Conservation (phyloP, 495 filamentous ascomycete species). For the Hyaloscypha bicolor region DNA sequence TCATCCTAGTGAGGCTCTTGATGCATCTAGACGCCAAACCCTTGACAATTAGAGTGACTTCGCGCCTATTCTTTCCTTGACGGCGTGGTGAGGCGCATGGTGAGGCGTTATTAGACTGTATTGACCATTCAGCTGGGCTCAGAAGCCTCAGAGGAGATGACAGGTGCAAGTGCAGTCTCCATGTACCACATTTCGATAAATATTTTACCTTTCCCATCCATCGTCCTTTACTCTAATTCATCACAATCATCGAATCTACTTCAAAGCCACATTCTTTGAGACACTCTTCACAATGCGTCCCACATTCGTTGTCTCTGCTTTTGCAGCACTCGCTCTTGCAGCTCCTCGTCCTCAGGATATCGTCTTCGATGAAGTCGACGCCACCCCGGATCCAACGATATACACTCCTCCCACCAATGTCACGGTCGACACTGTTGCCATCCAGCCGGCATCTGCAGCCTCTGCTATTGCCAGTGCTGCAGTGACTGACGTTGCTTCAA, state of each 20-base stretch:
- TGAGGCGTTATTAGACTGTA: not conserved
- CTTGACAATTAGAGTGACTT: not conserved
- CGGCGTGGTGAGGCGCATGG: not conserved
- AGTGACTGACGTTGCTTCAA: slow-evolving; percentile 2
- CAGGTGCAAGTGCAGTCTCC: not conserved
- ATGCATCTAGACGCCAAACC: not conserved
- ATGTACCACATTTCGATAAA: not conserved
- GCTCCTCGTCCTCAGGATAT: slow-evolving; percentile 28
- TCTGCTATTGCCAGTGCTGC: not conserved
- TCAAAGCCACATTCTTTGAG: not conserved
- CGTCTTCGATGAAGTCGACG: slow-evolving; percentile 19
- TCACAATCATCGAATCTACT: not conserved
- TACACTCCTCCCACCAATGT: slow-evolving; percentile 8
- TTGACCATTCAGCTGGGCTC: not conserved
- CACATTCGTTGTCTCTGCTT: slow-evolving; percentile 17
- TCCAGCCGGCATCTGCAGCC: slow-evolving; percentile 3
- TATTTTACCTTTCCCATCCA: not conserved
- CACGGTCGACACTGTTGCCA: slow-evolving; percentile 1
- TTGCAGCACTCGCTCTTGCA: slow-evolving; percentile 23
- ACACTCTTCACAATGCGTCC: slow-evolving; percentile 19
- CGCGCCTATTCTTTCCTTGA: not conserved
- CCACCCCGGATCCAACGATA: slow-evolving; percentile 11
- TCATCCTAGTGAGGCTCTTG: not conserved
- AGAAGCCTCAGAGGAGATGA: not conserved
- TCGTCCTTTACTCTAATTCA: not conserved